Evolutionary conservation across 331 rosid species (phyloP), one percentile per base, ranked within the genome.

Genomic region (Malus hybrid): DNA sequence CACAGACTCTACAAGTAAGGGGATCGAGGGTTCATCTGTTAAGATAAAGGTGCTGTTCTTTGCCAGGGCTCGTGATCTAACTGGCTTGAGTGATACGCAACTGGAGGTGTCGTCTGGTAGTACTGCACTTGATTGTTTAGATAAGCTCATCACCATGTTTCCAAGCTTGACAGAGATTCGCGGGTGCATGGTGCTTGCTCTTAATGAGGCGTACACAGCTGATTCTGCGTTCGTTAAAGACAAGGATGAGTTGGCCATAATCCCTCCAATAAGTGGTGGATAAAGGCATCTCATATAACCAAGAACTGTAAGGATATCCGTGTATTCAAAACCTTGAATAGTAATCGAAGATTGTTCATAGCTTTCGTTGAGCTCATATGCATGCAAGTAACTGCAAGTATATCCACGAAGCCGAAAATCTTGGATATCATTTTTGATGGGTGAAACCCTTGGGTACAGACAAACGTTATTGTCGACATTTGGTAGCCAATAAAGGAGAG

Each of bases 261-360:
- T 93, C 57, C 98, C 98, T 79, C 96, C 97, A 29, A 90, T 90
- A 33, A 89, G 96, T 82, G 98, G 98, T 70, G 98, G 98, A 58
- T 89, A 72, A 82, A 57, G 39, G 53, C 12, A 55, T 61, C 15
- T 53, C 33, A 69, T 72, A 9, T 58, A 16, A 10, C 57, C 13
- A 16, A 12, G 9, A 66, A 34, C 18, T 33, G 16, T 11, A 66
- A 42, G 11, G 9, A 65, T 20, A 2, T 39, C 53, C 55, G 7
- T 67, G 5, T 42, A 67, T 8, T 20, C 6, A 1, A 20, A 14
- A 67, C 32, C 33, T 6, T 42, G n/a, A 53, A 67, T 10, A 66
- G 18, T 66, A 4, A n/a, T 34, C 6, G 2, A 19, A 2, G 12
- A 7, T 66, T 66, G 70, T 67, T 42, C 32, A 6, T 42, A 13